Evolutionary conservation across 371 early-diverging fungal species (phyloP), one percentile per base, ranked within the genome.

Genomic region (Mucor ambiguus): DNA sequence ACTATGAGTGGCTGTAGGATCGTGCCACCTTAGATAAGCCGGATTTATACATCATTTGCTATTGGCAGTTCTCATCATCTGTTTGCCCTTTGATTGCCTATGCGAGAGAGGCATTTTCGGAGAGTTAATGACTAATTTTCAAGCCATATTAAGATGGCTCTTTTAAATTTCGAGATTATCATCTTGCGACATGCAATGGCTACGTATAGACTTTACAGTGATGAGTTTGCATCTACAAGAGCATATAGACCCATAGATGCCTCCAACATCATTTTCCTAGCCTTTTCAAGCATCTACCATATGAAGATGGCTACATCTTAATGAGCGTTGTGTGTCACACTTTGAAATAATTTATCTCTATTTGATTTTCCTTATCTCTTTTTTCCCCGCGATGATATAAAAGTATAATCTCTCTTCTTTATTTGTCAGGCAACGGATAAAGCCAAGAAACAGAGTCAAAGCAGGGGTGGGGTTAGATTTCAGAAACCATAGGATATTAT

Each of bases 21-120:
- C 32, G 57, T 56, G 32, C 33, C 9, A 56, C 57, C 10, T n/a
- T 33, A 56, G 57, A 56, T 56, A 56, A 56, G 57, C 32, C 57
- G 32, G 57, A 33, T 56, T 33, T 56, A 30, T 32, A 33, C 33
- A 29, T 54, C 29, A 33, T 30, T 33, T 33, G 20, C 30, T 12
- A 56, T 56, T 56, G 57, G 57, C 57, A 56, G 57, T 33, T 56
- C 33, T 33, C 57, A 56, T 56, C 57, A 56, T 32, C 33, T 30
- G 12, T 52, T 24, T 41, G 41, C 18, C 41, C 41, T 12, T 35
- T 49, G 24, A 49, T 44, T 44, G 18, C 44, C 20, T 44, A 52
- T 52, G 52, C 16, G 26, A 52, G 52, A 14, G 52, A 52, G 52
- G 52, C 46, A 46, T 46, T 46, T 46, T 46, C 46, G 46, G 28